Evolutionary conservation across 352 stramenopile species (phyloP).

Genomic region (Phytophthora foliorum): DNA sequence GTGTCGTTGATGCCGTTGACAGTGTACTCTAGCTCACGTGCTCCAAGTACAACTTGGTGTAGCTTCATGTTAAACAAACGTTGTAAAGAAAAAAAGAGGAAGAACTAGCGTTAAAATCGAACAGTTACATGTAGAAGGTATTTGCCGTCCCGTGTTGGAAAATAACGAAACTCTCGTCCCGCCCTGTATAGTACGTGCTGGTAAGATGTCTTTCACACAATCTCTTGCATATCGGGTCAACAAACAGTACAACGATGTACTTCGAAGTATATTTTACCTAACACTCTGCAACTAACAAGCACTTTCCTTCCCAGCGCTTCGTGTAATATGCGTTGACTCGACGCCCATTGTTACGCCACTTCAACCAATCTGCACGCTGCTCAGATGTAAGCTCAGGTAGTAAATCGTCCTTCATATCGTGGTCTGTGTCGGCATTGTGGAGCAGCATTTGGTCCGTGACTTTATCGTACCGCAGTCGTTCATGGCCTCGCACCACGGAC

Average conservation of each 20-base stretch:
- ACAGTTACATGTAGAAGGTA: not conserved
- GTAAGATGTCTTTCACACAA: no score
- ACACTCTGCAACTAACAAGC: slow-evolving; percentile 9
- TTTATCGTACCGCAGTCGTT: slow-evolving; percentile 45
- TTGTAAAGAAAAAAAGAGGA: not conserved
- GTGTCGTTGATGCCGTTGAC: slow-evolving; percentile 40
- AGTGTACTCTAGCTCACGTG: slow-evolving; percentile 40
- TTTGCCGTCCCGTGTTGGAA: no score
- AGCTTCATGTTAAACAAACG: not conserved
- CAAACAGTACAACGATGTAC: no score
- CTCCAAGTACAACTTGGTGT: not conserved
- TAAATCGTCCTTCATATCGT: slow-evolving; percentile 40
- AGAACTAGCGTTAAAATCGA: no score
- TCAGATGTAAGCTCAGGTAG: slow-evolving; percentile 26
- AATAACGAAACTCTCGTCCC: no score
- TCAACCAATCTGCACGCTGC: slow-evolving; percentile 27
- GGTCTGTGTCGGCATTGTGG: slow-evolving; percentile 50
- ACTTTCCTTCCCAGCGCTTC: slow-evolving; percentile 39
- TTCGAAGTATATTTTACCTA: not conserved
- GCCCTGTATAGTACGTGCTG: no score
- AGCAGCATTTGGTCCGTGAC: slow-evolving; percentile 43
- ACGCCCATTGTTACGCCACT: slow-evolving; percentile 32
- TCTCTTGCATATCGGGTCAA: no score
- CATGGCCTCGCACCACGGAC: slow-evolving; percentile 16
- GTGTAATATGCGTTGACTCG: slow-evolving; percentile 49